Base-by-base conservation (phyloP, 805 yeast species). In the Candida ortonii region DNA sequence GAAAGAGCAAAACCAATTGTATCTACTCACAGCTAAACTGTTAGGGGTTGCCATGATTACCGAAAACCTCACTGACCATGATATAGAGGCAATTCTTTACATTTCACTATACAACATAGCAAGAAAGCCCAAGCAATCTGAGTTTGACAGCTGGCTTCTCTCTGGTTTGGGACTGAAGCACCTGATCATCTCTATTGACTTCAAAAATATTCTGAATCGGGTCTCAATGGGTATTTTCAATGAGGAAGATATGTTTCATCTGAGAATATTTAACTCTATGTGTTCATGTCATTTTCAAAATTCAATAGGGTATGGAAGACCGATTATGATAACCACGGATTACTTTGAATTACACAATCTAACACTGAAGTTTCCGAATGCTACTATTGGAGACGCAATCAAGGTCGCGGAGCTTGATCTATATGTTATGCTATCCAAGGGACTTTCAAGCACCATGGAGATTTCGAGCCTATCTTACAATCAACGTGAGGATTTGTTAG, bases 81-180 rank as follows among this genome's bases (percentile, higher is more conserved):
- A 77, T 46, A 67, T 76, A 22, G 84, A 77, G 47, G 81, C 80
- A 0, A 66, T 77, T 7, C 46, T 76, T 17, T 77, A 77, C 46
- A 64, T 77, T 33, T 66, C 76, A 14, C 54, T 72, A 50, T 77
- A 73, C 49, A 72, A 73, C 43, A 67, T 74, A 28, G 71, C 78
- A 2, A 59, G 79, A 41, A 74, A 73, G 40, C 71, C 78, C 3
- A 59, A 65, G 30, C 81, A 76, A 46, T 59, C 69, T n/a, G 65
- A 67, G 33, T 59, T 72, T 41, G 77, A 77, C 50, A 62, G 70
- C 12, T 68, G 80, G 71, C 55, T 71, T 7, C 44, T 75, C n/a
- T 69, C 77, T 3, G 70, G 72, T 22, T 65, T 69, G 39, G 80
- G 76, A 0, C 49, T 76, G 21, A 70, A 70, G 43, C 73, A 74